Percentiles rank a stretch among this genome's conserved stretches.
Evolutionary conservation across 345 rosid genomes (phyloP).

Genomic region (Murraya koenigii): DNA sequence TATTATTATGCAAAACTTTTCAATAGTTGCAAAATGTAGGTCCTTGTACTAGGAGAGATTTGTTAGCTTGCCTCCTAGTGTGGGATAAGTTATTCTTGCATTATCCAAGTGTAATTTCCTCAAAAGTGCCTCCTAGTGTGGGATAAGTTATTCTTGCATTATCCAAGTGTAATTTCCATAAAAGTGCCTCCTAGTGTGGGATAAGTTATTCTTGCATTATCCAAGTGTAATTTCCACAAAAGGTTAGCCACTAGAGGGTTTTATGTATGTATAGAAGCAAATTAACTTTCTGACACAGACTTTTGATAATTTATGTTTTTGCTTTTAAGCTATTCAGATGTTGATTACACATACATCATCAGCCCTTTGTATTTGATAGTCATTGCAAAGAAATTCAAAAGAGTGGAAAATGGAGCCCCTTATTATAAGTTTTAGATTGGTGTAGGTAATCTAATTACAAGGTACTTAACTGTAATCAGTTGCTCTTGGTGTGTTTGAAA

Average conservation of each 20-base stretch:
- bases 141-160: neutral
- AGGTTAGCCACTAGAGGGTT: neutral
- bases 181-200: neutral
- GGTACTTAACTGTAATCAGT: neutral
- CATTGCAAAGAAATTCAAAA: neutral
- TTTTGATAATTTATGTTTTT: too few species aligned
- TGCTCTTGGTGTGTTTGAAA: neutral
- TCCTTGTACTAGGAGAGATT: neutral
- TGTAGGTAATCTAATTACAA: neutral
- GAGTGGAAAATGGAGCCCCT: neutral
- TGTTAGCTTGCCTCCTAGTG: neutral
- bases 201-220: neutral
- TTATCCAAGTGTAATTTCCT: neutral
- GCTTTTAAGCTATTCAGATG: neutral
- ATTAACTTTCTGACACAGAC: too few species aligned
- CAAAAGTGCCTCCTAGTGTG: too few species aligned
- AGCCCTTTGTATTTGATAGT: neutral
- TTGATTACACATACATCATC: neutral
- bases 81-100: neutral
- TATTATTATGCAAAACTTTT: neutral
- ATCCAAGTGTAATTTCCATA: neutral
- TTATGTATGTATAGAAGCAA: neutral
- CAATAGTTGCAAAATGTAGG: neutral
- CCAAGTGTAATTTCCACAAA: neutral
- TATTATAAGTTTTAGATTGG: neutral